A percentile compares a stretch with the other conserved stretches of the same genome.
phyloP scores from a whole-genome alignment of 1,139 yeast species.

The Wickerhamiella infanticola region DNA sequence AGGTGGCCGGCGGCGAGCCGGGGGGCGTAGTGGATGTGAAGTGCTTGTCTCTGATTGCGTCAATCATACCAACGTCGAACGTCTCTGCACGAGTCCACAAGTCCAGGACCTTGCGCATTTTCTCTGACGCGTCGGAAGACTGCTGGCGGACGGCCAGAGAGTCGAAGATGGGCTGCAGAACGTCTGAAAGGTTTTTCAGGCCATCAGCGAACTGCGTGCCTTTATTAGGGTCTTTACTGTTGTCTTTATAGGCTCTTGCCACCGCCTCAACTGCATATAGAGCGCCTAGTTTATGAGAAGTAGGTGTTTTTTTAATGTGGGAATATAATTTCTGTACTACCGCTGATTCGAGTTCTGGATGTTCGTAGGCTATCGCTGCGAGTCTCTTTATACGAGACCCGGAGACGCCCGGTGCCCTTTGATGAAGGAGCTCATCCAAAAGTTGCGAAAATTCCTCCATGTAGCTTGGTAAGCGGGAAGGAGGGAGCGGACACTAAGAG shows the following conservation, averaged over 20 bases:
- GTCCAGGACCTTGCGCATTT: constrained; percentile 68
- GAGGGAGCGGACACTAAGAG: too few relatives aligned
- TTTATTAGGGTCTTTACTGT: constrained; percentile 43
- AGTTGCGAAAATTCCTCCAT: constrained; percentile 53
- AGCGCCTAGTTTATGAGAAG: constrained; percentile 77
- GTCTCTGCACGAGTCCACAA: constrained; percentile 87
- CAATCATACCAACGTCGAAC: constrained; percentile 43
- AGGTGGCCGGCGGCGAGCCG: constrained; percentile 19
- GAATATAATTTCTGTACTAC: constrained; percentile 45
- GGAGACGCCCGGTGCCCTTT: constrained; percentile 88
- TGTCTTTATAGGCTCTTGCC: constrained; percentile 72
- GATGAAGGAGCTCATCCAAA: constrained; percentile 54
- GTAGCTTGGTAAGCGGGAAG: neutral
- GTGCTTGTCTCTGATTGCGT: constrained; percentile 42
- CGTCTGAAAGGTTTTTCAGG: constrained; percentile 4
- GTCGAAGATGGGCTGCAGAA: constrained; percentile 7
- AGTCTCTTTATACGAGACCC: constrained; percentile 58
- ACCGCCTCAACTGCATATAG: constrained; percentile 85
- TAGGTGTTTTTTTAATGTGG: constrained; percentile 60
- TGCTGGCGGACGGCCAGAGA: constrained; percentile 11
- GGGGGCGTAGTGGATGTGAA: constrained; percentile 35
- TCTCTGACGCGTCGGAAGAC: constrained; percentile 35
- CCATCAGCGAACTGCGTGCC: constrained; percentile 26
- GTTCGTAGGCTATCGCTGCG: constrained; percentile 13
- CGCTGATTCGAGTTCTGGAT: constrained; percentile 45